phyloP scores from a whole-genome alignment of 495 filamentous ascomycete genomes.

The Aspergillus heteromorphus region DNA sequence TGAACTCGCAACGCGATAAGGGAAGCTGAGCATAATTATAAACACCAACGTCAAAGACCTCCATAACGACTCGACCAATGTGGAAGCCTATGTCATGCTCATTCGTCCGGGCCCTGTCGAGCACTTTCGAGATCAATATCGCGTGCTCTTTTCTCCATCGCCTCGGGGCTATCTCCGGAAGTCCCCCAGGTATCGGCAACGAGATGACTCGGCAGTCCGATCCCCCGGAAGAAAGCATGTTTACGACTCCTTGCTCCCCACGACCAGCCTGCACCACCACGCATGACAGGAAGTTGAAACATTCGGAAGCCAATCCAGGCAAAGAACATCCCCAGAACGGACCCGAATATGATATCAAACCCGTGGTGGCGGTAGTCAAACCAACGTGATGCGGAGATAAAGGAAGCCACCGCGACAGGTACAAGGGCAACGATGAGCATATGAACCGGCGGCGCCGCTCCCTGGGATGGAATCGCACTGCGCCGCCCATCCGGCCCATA shows the following conservation, averaged over 20 bases:
- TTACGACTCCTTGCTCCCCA: slow-evolving; percentile 41
- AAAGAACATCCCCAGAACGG: slow-evolving; percentile 49
- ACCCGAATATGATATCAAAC: slow-evolving; percentile 60
- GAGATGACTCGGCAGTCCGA: slow-evolving; percentile 50
- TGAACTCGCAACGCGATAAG: neutral
- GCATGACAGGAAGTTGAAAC: slow-evolving; percentile 64
- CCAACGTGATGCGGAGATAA: slow-evolving; percentile 58
- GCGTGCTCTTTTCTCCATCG: neutral
- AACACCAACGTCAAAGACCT: neutral
- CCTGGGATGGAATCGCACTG: slow-evolving; percentile 38
- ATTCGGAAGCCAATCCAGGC: slow-evolving; percentile 56
- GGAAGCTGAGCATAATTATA: neutral
- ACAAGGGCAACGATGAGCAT: slow-evolving; percentile 52
- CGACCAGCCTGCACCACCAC: slow-evolving; percentile 53
- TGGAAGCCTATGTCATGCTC: neutral
- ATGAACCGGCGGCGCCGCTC: slow-evolving; percentile 55
- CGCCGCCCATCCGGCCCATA: slow-evolving; percentile 21
- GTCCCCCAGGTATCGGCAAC: slow-evolving; percentile 31
- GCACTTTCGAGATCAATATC: slow-evolving; percentile 18
- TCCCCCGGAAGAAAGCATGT: slow-evolving; percentile 53
- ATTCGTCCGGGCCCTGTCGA: slow-evolving; percentile 11
- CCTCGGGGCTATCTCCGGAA: neutral
- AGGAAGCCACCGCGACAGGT: slow-evolving; percentile 53
- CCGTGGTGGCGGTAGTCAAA: slow-evolving; percentile 59
- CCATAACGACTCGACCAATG: neutral